phyloP scores from a whole-genome alignment of 2,329 filamentous ascomycete species.

The Thelonectria rubi region DNA sequence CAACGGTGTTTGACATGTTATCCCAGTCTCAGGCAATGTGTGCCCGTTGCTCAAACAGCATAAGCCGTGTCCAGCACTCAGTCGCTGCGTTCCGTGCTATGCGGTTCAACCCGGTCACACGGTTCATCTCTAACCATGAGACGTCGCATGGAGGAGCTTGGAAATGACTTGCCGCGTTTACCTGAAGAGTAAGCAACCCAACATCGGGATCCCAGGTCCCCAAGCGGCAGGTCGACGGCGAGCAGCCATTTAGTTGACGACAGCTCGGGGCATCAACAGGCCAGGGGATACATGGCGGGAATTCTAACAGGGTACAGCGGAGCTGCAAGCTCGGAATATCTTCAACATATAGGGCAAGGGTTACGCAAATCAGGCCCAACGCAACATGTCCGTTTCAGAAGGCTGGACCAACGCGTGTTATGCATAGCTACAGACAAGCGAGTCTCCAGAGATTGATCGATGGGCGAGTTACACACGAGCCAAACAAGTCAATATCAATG shows the following conservation, averaged over 20 bases:
- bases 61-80: too few relatives aligned
- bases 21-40: too few relatives aligned
- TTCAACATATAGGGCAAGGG: constrained; percentile 1
- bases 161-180: constrained; percentile 26
- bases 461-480: neutral
- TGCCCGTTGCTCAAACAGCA: too few relatives aligned
- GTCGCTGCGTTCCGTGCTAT: too few relatives aligned
- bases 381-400: constrained; percentile 10
- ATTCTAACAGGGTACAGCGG: neutral
- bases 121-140: neutral
- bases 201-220: neutral
- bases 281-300: neutral
- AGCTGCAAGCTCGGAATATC: constrained; percentile 2
- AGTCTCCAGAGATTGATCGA: neutral
- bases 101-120: too few relatives aligned
- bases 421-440: neutral
- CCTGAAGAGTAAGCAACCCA: constrained; percentile 1
- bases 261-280: constrained; percentile 4
- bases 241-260: constrained; percentile 1
- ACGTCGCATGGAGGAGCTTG: constrained; percentile 12
- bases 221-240: neutral
- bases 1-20: too few relatives aligned
- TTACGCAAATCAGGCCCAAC: neutral
- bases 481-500: neutral
- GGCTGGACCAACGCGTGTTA: neutral